phyloP scores from a whole-genome alignment of 2,329 filamentous ascomycete genomes.

The Zymoseptoria ardabiliae region DNA sequence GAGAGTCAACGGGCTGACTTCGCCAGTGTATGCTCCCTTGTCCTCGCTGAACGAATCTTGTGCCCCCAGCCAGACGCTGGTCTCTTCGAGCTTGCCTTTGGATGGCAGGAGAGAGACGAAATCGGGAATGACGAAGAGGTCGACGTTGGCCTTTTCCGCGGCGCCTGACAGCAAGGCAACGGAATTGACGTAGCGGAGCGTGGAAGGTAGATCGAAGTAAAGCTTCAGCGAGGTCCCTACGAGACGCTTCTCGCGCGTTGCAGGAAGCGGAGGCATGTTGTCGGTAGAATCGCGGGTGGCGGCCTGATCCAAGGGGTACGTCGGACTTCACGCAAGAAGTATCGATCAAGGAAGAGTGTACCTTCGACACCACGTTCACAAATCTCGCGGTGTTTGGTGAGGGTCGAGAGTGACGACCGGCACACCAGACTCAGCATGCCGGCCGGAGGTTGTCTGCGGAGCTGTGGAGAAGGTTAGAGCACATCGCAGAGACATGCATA shows the following conservation, averaged over 20 bases:
- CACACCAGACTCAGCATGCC: slow-evolving; percentile 1
- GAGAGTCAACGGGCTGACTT: slow-evolving; percentile 63
- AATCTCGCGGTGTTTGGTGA: not conserved
- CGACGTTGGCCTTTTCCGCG: slow-evolving; percentile 48
- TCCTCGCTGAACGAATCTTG: slow-evolving; percentile 69
- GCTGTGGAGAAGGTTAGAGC: slow-evolving; percentile 7
- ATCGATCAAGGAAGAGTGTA: not conserved
- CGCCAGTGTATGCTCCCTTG: slow-evolving; percentile 67
- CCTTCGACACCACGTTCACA: not conserved
- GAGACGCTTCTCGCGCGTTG: slow-evolving; percentile 48
- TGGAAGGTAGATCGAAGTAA: slow-evolving; percentile 66
- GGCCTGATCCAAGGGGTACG: not conserved
- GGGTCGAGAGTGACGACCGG: not conserved
- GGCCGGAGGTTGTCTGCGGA: not conserved
- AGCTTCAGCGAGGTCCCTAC: slow-evolving; percentile 71
- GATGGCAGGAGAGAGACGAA: slow-evolving; percentile 59
- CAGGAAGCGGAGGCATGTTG: slow-evolving; percentile 28
- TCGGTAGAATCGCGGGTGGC: not conserved
- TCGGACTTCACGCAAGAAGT: not conserved
- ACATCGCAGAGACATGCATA: not conserved
- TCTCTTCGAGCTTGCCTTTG: slow-evolving; percentile 38
- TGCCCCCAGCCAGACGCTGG: slow-evolving; percentile 59
- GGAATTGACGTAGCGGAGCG: slow-evolving; percentile 42
- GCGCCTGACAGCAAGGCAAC: slow-evolving; percentile 44
- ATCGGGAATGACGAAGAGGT: slow-evolving; percentile 73